Conservation (phyloP, 768 basidiomycete genomes). For the Tricholoma furcatifolium region DNA sequence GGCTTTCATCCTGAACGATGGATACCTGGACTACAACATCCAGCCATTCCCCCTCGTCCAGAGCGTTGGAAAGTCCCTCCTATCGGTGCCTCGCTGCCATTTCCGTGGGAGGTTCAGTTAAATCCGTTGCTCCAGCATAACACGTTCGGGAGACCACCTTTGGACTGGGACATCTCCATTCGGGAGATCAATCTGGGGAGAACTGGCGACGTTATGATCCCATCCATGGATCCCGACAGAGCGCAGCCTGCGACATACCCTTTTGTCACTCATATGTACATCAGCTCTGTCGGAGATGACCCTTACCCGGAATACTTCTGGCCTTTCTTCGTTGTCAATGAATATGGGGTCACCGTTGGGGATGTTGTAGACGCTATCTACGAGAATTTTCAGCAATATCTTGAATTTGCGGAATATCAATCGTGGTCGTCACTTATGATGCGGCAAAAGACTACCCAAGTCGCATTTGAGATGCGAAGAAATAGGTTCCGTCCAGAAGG, state of each 20-base stretch:
- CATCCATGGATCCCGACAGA: constrained; percentile 33
- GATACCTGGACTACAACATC: constrained; percentile 46
- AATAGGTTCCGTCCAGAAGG: constrained; percentile 17
- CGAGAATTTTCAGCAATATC: constrained; percentile 40
- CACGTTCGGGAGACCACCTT: constrained; percentile 35
- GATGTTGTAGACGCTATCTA: constrained; percentile 52
- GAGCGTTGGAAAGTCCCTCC: constrained; percentile 41
- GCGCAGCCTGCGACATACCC: constrained; percentile 69
- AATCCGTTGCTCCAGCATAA: constrained; percentile 56
- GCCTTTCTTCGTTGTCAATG: constrained; percentile 52
- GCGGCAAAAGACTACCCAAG: constrained; percentile 29
- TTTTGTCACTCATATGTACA: constrained; percentile 54
- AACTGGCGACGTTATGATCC: constrained; percentile 24
- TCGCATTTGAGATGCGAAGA: constrained; percentile 28
- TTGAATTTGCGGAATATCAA: constrained; percentile 33
- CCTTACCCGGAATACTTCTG: constrained; percentile 48
- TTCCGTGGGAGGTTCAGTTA: constrained; percentile 50
- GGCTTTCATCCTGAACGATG: constrained; percentile 44
- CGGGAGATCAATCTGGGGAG: constrained; percentile 33
- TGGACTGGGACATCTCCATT: constrained; percentile 49
- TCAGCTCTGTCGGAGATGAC: constrained; percentile 53
- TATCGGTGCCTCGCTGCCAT: constrained; percentile 36
- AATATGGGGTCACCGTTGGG: constrained; percentile 43
- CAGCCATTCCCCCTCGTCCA: constrained; percentile 50
- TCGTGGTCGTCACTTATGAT: constrained; percentile 26